Evolutionary conservation across 1,284 basidiomycete genomes (phyloP), one percentile per base, ranked within the genome.

Genomic region (Ustilago sp.): DNA sequence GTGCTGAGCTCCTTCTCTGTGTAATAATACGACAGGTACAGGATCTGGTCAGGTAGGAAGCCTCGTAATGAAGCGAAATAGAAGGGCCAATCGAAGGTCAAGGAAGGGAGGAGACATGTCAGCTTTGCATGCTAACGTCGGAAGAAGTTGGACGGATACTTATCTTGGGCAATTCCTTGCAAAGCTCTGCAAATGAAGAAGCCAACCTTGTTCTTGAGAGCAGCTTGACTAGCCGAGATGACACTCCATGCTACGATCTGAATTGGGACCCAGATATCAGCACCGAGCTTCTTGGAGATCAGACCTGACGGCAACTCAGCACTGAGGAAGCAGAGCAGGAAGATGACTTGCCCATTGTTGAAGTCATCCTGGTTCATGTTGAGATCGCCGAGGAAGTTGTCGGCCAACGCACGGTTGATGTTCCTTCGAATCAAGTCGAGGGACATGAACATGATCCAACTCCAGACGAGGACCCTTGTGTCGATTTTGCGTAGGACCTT

Each of bases 1-100:
- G 92, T 85, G 0, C 91, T 91, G 3, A 93, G 80, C 63, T 88
- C 87, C 19, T 70, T 61, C 0, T 66, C 56, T 1, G 79, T 84
- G 71, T 86, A 88, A 75, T 79, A 88, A 73, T 87, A 88, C 19
- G 73, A 80, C 3, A 88, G 87, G 45, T 87, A 88, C 1, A 88
- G 76, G 19, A 71, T 58, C 51, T 83, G 80, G 65, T 87, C 87
- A 2, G 80, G 72, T 15, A 80, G 88, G 62, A 87, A 89, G 80
- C 91, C 91, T 60, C 90, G 45, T 28, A 28, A 8, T 48, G 17
- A 6, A 23, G 45, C 19, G 13, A 28, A 28, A 2, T 11, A 48
- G 45, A 9, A 23, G 45, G 7, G 45, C 19, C n/a, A 48, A 23
- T 23, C 19, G 11, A 23, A 23, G 23, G 45, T 5, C 19, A 23